These are phyloP conservation scores for Phaeosphaeriaceae sp. DNA, from an alignment of 2,329 filamentous ascomycete species.

Conservation along the genomic window DNA sequence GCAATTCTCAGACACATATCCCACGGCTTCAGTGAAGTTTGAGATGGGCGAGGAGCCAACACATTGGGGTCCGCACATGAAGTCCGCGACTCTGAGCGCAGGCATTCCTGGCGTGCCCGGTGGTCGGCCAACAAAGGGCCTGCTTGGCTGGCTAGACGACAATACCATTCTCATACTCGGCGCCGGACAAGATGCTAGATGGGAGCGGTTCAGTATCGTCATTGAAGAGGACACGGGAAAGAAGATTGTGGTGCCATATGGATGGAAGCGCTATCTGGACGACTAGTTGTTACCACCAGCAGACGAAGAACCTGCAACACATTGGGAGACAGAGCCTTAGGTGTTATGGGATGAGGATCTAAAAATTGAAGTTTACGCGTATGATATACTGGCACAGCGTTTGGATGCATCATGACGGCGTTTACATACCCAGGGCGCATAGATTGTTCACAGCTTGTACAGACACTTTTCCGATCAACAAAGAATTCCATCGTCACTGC, in stretches of 20 bases:
- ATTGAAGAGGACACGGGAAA: slow-evolving; percentile 68
- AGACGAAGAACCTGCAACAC: neutral
- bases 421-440: neutral
- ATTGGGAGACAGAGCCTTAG: neutral
- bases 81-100: slow-evolving; percentile 49
- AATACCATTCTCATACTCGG: slow-evolving; percentile 78
- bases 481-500: neutral
- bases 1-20: slow-evolving; percentile 89
- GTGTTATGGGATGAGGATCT: neutral
- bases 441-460: neutral
- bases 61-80: slow-evolving; percentile 35
- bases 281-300: slow-evolving; percentile 1
- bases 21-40: slow-evolving; percentile 81
- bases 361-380: neutral
- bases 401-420: neutral
- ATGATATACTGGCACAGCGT: neutral
- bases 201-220: slow-evolving; percentile 75
- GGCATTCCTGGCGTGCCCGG: slow-evolving; percentile 62
- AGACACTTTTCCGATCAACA: neutral
- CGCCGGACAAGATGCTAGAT: slow-evolving; percentile 79
- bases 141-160: slow-evolving; percentile 85
- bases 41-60: slow-evolving; percentile 78
- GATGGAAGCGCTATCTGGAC: slow-evolving; percentile 80
- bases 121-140: slow-evolving; percentile 75
- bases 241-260: slow-evolving; percentile 72